Evolutionary conservation across 2,329 filamentous ascomycete genomes (phyloP).

Genomic region (Knufia petricola): DNA sequence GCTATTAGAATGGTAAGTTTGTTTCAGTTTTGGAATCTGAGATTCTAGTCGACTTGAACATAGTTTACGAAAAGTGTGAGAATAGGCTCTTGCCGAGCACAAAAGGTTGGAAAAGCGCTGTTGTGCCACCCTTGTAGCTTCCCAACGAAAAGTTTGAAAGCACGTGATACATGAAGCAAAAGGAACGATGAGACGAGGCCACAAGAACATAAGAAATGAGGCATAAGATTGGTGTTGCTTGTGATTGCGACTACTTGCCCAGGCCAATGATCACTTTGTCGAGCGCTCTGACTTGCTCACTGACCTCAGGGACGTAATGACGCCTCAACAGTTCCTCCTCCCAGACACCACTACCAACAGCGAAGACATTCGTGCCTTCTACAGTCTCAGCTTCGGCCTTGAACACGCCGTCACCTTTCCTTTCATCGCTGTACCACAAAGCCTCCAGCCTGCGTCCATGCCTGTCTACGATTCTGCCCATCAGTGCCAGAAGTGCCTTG

Average conservation of each 20-base stretch:
- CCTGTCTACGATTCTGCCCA: slow-evolving; percentile 68
- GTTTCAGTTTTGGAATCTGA: too few species aligned
- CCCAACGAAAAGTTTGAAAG: too few species aligned
- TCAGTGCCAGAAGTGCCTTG: slow-evolving; percentile 66
- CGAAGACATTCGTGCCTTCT: slow-evolving; percentile 83
- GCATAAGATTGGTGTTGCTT: too few species aligned
- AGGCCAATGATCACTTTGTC: slow-evolving; percentile 51
- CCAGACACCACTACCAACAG: slow-evolving; percentile 65
- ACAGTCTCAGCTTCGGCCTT: slow-evolving; percentile 63
- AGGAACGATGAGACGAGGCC: too few species aligned
- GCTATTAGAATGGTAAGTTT: too few species aligned
- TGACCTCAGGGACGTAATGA: slow-evolving; percentile 80
- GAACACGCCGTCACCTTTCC: slow-evolving; percentile 81
- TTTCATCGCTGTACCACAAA: slow-evolving; percentile 92
- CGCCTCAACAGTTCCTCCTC: slow-evolving; percentile 77
- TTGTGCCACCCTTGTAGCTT: too few species aligned
- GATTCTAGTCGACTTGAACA: too few species aligned
- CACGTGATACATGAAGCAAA: too few species aligned
- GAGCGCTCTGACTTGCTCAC: slow-evolving; percentile 60
- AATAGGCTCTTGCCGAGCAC: too few species aligned
- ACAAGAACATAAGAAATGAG: too few species aligned
- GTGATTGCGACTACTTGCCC: neutral
- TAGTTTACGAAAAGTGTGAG: too few species aligned
- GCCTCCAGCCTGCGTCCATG: slow-evolving; percentile 73
- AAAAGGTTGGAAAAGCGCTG: too few species aligned